Conservation (phyloP, 805 yeast species). For the Candida jianshihensis region DNA sequence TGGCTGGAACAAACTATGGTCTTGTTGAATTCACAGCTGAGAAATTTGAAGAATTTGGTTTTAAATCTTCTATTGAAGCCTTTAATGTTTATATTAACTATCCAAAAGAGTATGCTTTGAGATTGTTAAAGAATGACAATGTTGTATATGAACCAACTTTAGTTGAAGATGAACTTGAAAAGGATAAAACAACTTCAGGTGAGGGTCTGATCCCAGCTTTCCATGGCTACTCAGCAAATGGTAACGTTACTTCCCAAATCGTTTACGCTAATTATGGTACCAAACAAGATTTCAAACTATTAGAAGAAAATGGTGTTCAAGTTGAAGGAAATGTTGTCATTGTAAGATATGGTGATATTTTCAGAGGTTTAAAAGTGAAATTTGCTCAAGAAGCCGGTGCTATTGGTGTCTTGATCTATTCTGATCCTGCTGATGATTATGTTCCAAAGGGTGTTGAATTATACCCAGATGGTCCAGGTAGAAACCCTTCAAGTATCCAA, state of each 20-base stretch:
- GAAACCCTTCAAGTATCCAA: constrained; percentile 71
- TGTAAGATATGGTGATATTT: constrained; percentile 58
- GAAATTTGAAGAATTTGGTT: constrained; percentile 55
- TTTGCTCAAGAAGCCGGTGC: constrained; percentile 72
- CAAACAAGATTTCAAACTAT: constrained; percentile 45
- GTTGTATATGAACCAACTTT: constrained; percentile 45
- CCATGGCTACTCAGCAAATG: constrained; percentile 70
- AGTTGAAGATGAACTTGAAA: constrained; percentile 44
- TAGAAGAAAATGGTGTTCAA: constrained; percentile 40
- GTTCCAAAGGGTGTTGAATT: constrained; percentile 52
- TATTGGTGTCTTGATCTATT: constrained; percentile 55
- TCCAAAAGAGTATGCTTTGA: constrained; percentile 50
- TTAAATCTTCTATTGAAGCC: constrained; percentile 43
- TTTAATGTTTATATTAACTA: constrained; percentile 59
- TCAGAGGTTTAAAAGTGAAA: constrained; percentile 70
- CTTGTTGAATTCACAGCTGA: constrained; percentile 52
- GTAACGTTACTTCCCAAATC: constrained; percentile 61
- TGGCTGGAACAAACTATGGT: constrained; percentile 47
- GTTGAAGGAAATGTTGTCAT: constrained; percentile 56
- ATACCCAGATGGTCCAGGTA: constrained; percentile 72
- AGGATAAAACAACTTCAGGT: constrained; percentile 37
- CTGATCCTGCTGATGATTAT: constrained; percentile 64
- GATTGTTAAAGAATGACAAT: constrained; percentile 26
- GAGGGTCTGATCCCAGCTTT: constrained; percentile 58
- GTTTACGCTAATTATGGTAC: constrained; percentile 69